These are phyloP conservation scores for Garcia nutans DNA, from an alignment of 345 rosid genomes.

Conservation along the genomic window DNA sequence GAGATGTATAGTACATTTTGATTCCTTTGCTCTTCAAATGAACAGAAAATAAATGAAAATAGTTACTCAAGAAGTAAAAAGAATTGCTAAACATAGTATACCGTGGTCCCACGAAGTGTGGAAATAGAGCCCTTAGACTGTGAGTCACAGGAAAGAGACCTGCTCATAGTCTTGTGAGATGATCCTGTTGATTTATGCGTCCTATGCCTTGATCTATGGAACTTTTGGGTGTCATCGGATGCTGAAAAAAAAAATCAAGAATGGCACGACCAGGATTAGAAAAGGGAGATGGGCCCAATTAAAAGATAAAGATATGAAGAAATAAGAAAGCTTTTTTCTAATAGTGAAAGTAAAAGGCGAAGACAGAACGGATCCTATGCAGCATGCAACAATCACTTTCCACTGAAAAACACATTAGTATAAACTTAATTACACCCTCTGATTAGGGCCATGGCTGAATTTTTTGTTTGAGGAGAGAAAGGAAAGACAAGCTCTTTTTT, in stretches of 20 bases:
- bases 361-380: constrained; percentile 68
- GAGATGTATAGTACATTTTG: not conserved
- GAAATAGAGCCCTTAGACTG: constrained; percentile 69
- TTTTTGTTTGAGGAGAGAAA: not conserved
- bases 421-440: constrained; percentile 4
- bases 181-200: constrained; percentile 68
- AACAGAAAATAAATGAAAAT: not conserved
- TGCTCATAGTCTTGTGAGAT: constrained; percentile 65
- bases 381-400: constrained; percentile 39
- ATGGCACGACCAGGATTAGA: constrained; percentile 32
- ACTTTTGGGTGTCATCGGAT: constrained; percentile 77
- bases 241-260: constrained; percentile 44
- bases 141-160: constrained; percentile 77
- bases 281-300: constrained; percentile 38
- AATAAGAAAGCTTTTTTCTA: not conserved
- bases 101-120: constrained; percentile 55
- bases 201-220: constrained; percentile 75
- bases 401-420: constrained; percentile 3
- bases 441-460: not conserved
- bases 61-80: not conserved
- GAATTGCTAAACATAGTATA: constrained; percentile 18
- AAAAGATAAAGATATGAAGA: constrained; percentile 37
- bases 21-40: not conserved
- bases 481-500: too few species aligned
- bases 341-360: constrained; percentile 59